Percentiles rank a stretch among this genome's conserved stretches.
Evolutionary conservation across 73 alveolate genomes (phyloP).

Genomic region (Paramecium primaurelia): DNA sequence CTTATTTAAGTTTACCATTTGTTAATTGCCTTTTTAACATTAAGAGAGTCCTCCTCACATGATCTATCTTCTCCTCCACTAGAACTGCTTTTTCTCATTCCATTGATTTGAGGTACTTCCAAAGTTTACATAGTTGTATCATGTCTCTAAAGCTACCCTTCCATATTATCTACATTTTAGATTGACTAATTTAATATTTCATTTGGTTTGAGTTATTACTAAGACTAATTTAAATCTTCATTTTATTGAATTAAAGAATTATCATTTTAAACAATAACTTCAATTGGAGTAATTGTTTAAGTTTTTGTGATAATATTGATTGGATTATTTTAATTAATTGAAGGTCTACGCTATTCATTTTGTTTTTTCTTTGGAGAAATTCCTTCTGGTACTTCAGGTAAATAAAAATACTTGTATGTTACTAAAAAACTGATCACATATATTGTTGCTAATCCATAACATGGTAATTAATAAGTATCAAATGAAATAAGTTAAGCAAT

Average conservation of each 20-base stretch:
- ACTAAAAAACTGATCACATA: background rate
- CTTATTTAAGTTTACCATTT: background rate
- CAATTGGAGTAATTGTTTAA: background rate
- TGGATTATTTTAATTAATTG: background rate
- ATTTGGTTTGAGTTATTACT: background rate
- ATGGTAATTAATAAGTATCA: background rate
- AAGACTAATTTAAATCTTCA: background rate
- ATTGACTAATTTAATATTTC: background rate
- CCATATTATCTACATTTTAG: background rate
- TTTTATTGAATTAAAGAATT: background rate
- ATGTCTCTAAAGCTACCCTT: background rate
- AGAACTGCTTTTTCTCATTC: background rate
- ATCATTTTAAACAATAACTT: background rate
- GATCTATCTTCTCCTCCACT: background rate
- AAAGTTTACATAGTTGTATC: background rate
- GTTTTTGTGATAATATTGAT: background rate
- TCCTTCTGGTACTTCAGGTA: background rate
- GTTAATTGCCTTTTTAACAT: background rate
- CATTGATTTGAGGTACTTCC: background rate
- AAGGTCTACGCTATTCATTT: background rate
- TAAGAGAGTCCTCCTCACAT: background rate
- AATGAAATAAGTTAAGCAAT: background rate
- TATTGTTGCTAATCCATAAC: background rate
- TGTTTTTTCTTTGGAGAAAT: background rate
- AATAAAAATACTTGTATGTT: background rate